Evolutionary conservation across 2,329 filamentous ascomycete species (phyloP).

Genomic region (Ophiosphaerella korrae): DNA sequence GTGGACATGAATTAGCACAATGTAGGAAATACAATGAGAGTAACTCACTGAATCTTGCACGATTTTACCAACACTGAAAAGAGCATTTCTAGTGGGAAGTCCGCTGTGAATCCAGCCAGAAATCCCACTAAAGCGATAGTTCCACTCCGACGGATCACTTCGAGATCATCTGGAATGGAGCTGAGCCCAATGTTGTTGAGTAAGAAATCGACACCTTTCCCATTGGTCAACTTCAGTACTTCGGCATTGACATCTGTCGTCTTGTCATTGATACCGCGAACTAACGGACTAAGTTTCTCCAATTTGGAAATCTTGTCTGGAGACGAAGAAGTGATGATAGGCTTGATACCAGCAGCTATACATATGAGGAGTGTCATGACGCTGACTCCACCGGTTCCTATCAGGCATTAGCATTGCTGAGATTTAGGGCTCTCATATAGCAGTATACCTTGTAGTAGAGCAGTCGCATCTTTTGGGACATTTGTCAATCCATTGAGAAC

Average conservation of each 20-base stretch:
- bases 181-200: conserved; percentile 46
- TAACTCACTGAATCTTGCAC: conserved; percentile 27
- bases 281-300: conserved; percentile 37
- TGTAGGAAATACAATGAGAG: background rate
- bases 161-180: conserved; percentile 22
- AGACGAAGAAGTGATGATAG: conserved; percentile 66
- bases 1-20: too few species aligned
- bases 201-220: conserved; percentile 52
- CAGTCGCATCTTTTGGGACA: conserved; percentile 12
- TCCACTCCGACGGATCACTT: conserved; percentile 18
- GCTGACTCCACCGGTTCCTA: conserved; percentile 51
- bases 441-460: conserved; percentile 20
- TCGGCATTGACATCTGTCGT: conserved; percentile 60
- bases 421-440: conserved; percentile 31
- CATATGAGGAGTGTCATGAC: conserved; percentile 37
- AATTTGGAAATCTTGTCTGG: conserved; percentile 58
- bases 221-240: conserved; percentile 53
- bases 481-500: conserved; percentile 20
- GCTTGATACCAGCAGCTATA: conserved; percentile 30
- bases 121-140: conserved; percentile 35
- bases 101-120: conserved; percentile 15
- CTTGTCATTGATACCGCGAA: conserved; percentile 63
- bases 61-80: conserved; percentile 25
- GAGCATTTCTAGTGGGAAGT: conserved; percentile 13
- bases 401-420: background rate